phyloP scores from a whole-genome alignment of 768 basidiomycete species.

The Boletus rex-veris region DNA sequence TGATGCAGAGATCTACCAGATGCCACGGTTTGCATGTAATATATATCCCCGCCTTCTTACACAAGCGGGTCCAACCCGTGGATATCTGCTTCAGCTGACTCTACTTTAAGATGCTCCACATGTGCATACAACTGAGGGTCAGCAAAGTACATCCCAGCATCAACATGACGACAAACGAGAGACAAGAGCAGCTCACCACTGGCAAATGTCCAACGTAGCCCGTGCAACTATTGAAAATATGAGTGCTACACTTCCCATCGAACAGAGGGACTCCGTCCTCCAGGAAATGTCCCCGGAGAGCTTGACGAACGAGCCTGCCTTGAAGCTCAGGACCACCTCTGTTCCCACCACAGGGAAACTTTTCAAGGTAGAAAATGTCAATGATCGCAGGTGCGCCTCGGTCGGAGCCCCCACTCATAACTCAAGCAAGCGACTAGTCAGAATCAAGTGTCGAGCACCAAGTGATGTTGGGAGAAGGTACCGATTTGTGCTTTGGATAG shows the following conservation, averaged over 20 bases:
- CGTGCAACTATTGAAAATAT: conserved; percentile 84
- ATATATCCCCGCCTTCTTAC: no score
- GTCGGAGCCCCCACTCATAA: conserved; percentile 88
- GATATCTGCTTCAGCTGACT: no score
- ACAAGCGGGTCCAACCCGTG: no score
- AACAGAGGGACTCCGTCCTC: conserved; percentile 76
- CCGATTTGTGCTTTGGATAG: conserved; percentile 73
- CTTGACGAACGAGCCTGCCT: conserved; percentile 63
- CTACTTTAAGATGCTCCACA: no score
- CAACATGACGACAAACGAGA: not conserved
- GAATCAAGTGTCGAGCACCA: not conserved
- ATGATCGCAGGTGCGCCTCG: conserved; percentile 49
- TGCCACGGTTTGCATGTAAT: no score
- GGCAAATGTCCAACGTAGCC: conserved; percentile 79
- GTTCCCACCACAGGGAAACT: no score
- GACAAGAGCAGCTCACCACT: conserved; percentile 48
- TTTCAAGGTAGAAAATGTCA: no score
- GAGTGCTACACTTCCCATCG: conserved; percentile 79
- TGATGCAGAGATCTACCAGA: no score
- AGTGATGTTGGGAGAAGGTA: conserved; percentile 15
- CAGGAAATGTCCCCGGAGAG: conserved; percentile 69
- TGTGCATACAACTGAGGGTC: no score
- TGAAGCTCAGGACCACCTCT: no score
- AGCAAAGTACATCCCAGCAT: not conserved
- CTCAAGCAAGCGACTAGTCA: conserved; percentile 32